phyloP scores from a whole-genome alignment of 345 rosid species.

The Dipteronia dyeriana region DNA sequence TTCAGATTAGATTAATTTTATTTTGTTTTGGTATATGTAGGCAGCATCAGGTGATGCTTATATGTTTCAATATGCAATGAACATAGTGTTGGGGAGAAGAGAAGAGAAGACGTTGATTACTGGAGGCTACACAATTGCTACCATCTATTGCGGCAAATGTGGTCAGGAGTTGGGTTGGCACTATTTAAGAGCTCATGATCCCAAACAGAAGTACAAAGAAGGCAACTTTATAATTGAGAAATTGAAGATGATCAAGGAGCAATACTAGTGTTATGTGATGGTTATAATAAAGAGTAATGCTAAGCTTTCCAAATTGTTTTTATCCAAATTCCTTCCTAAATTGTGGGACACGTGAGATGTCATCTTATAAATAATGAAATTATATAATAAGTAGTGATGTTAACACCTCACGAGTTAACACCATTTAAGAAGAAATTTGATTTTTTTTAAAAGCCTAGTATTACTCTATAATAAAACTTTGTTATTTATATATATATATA shows the following conservation, averaged over 20 bases:
- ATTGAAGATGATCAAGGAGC: constrained; percentile 34
- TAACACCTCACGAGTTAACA: too few species aligned
- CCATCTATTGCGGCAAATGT: constrained; percentile 37
- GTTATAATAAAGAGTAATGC: too few species aligned
- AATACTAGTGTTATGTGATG: neutral
- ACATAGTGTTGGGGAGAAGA: constrained; percentile 37
- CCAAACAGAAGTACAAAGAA: constrained; percentile 37
- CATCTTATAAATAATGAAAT: too few species aligned
- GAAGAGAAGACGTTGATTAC: constrained; percentile 34
- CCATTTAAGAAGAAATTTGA: too few species aligned
- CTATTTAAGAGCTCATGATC: constrained; percentile 34
- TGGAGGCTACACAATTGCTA: constrained; percentile 35
- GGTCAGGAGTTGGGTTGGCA: constrained; percentile 44
- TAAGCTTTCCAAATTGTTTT: too few species aligned
- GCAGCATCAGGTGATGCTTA: constrained; percentile 42
- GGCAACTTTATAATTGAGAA: constrained; percentile 43
- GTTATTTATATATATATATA: too few species aligned
- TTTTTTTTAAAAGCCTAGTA: too few species aligned
- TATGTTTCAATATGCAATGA: constrained; percentile 45
- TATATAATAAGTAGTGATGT: too few species aligned
- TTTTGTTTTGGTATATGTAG: constrained; percentile 11
- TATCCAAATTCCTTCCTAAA: too few species aligned
- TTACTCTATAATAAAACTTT: too few species aligned
- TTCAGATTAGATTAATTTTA: too few species aligned
- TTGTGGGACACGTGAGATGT: too few species aligned